phyloP scores from a whole-genome alignment of 768 basidiomycete genomes.

The Austroboletus festivus region DNA sequence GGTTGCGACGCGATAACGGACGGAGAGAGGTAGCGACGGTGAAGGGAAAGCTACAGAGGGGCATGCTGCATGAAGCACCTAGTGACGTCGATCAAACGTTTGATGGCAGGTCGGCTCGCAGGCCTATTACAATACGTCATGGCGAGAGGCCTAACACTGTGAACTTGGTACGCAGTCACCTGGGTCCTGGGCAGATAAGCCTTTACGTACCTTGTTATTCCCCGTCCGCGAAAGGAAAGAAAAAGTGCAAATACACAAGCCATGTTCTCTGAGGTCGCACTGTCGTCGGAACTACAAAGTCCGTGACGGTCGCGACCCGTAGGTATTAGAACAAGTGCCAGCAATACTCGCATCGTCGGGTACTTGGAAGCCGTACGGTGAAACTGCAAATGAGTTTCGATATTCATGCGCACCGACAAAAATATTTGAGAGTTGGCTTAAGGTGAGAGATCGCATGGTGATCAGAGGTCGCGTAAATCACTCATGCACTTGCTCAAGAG shows the following conservation, averaged over 20 bases:
- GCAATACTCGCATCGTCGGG: too few species aligned
- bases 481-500: too few species aligned
- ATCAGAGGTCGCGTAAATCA: too few species aligned
- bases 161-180: neutral
- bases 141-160: neutral
- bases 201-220: neutral
- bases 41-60: neutral
- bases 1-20: conserved; percentile 11
- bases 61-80: neutral
- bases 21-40: neutral
- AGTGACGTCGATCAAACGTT: neutral
- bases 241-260: neutral
- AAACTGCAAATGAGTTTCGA: too few species aligned
- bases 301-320: too few species aligned
- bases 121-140: neutral
- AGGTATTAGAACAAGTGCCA: too few species aligned
- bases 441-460: too few species aligned
- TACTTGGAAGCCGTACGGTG: too few species aligned
- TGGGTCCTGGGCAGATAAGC: conserved; percentile 10
- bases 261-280: too few species aligned
- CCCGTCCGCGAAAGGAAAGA: neutral
- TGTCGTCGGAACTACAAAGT: too few species aligned
- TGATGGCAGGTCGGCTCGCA: neutral
- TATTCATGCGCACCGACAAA: too few species aligned
- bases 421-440: too few species aligned